phyloP scores from a whole-genome alignment of 768 basidiomycete genomes.

The Crepidotus variabilis region DNA sequence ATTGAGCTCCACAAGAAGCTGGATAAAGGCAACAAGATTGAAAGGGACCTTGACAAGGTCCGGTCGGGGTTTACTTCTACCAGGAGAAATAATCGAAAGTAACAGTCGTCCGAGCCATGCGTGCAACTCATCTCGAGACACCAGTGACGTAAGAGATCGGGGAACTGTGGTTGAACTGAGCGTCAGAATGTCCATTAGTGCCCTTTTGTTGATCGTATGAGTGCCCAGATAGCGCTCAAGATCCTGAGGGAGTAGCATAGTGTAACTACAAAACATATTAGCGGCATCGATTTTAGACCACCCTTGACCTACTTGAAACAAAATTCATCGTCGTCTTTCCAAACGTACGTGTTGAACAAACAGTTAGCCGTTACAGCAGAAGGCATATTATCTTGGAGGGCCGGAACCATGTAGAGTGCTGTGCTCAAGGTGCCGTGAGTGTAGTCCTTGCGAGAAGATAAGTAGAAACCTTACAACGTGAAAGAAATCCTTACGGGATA shows the following conservation, averaged over 20 bases:
- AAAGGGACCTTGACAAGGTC: conserved; percentile 26
- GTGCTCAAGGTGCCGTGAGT: conserved; percentile 26
- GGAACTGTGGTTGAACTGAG: conserved; percentile 15
- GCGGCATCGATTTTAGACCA: neutral
- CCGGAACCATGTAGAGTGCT: conserved; percentile 21
- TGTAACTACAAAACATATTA: conserved; percentile 17
- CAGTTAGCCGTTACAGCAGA: conserved; percentile 25
- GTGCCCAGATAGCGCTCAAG: conserved; percentile 25
- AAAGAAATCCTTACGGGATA: conserved; percentile 22
- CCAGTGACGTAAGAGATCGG: conserved; percentile 13
- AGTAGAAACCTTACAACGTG: neutral
- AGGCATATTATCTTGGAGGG: conserved; percentile 18
- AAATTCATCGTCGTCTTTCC: conserved; percentile 21
- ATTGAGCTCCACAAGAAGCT: conserved; percentile 27
- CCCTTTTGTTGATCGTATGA: conserved; percentile 16
- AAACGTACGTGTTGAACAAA: conserved; percentile 22
- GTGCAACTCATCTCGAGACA: conserved; percentile 20
- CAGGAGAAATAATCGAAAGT: conserved; percentile 26
- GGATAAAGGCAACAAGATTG: conserved; percentile 29
- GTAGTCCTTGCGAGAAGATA: conserved; percentile 22
- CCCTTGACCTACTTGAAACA: neutral
- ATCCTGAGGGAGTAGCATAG: conserved; percentile 23
- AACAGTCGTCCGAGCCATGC: conserved; percentile 30
- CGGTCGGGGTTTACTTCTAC: conserved; percentile 14
- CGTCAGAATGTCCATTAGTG: conserved; percentile 16